phyloP scores from a whole-genome alignment of 176 grass and related monocot genomes.

The Aegilops tauschii region DNA sequence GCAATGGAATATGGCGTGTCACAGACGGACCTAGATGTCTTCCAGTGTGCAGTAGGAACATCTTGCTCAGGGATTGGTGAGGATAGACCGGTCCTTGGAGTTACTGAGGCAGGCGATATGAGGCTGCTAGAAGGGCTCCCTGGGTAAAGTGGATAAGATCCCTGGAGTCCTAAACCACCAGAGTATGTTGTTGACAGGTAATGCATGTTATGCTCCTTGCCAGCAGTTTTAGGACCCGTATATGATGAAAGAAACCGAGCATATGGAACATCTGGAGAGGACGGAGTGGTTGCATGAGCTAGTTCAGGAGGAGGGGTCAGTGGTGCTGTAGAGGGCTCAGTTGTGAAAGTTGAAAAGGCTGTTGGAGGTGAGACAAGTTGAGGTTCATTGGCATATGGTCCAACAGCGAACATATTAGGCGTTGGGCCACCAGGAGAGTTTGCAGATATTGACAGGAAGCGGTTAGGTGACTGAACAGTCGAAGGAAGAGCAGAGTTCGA shows the following conservation, averaged over 20 bases:
- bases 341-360: conserved; percentile 85
- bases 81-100: conserved; percentile 80
- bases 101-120: conserved; percentile 85
- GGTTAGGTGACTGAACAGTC: conserved; percentile 73
- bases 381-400: conserved; percentile 83
- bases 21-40: conserved; percentile 64
- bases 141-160: conserved; percentile 75
- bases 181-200: conserved; percentile 61
- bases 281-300: conserved; percentile 79
- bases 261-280: conserved; percentile 86
- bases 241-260: conserved; percentile 76
- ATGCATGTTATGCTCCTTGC: conserved; percentile 51
- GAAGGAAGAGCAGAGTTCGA: conserved; percentile 79
- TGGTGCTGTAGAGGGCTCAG: conserved; percentile 83
- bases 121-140: conserved; percentile 83
- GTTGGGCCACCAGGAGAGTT: conserved; percentile 72
- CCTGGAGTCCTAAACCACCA: conserved; percentile 57
- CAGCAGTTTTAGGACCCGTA: conserved; percentile 60
- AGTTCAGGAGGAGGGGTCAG: conserved; percentile 86
- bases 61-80: conserved; percentile 78
- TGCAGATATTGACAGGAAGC: conserved; percentile 69
- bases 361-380: conserved; percentile 82
- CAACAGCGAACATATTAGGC: conserved; percentile 76
- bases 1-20: conserved; percentile 76
- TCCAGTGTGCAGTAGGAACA: conserved; percentile 58